phyloP scores from a whole-genome alignment of 2,329 filamentous ascomycete species.

The Calycina marina region DNA sequence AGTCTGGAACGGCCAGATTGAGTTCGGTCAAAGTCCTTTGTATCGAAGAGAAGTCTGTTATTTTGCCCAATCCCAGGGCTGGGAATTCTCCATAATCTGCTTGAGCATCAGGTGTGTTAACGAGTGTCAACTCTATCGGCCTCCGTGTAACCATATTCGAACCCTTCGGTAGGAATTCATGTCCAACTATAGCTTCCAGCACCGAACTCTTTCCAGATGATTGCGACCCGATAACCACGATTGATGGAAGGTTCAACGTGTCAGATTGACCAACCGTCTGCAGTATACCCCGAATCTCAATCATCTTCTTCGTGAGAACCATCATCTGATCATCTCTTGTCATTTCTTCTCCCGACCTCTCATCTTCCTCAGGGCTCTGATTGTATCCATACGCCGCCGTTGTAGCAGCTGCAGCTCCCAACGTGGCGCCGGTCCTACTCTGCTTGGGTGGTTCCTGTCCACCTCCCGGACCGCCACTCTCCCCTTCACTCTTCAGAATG shows the following conservation, averaged over 20 bases:
- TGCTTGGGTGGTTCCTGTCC: conserved; percentile 38
- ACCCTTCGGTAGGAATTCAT: conserved; percentile 96
- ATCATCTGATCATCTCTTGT: conserved; percentile 98
- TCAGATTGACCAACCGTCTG: conserved; percentile 87
- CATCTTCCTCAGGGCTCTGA: conserved; percentile 49
- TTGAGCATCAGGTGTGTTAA: conserved; percentile 80
- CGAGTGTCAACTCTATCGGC: conserved; percentile 87
- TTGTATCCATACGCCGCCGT: conserved; percentile 71
- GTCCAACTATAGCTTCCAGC: conserved; percentile 88
- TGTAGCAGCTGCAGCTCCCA: conserved; percentile 48
- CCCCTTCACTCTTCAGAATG: conserved; percentile 30
- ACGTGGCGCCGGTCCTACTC: conserved; percentile 44
- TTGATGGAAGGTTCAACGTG: conserved; percentile 77
- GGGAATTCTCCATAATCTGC: conserved; percentile 95
- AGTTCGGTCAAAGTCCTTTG: conserved; percentile 90
- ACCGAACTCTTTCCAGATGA: conserved; percentile 98
- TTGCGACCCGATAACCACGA: conserved; percentile 97
- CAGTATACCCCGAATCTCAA: conserved; percentile 87
- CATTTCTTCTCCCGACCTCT: conserved; percentile 44
- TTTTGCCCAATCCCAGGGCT: conserved; percentile 73
- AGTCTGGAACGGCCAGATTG: conserved; percentile 80
- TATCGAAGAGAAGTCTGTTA: conserved; percentile 83
- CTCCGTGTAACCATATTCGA: conserved; percentile 95
- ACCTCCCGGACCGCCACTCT: conserved; percentile 21
- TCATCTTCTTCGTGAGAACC: conserved; percentile 98